Evolutionary conservation across 148 eudicot species (phyloP), one percentile per base, ranked within the genome.

Genomic region (Euryodendron excelsum): DNA sequence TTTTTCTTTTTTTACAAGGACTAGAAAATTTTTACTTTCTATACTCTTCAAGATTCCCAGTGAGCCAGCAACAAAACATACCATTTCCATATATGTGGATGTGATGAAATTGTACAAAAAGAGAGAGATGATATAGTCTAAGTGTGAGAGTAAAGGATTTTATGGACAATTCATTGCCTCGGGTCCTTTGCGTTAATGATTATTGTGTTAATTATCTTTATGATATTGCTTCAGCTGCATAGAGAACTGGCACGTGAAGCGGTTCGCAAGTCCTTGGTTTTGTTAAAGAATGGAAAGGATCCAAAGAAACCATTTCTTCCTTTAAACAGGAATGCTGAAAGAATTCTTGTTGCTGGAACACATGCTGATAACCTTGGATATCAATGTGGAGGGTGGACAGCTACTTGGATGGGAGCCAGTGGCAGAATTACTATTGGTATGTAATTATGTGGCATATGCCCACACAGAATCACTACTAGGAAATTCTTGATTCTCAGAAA

Each of bases 321-420:
- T 37, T 68, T 94, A 81, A 85, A 89, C 39, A 87, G 78, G 77
- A 83, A 88, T 44, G 93, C 90, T 64, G 86, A 88, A 79, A 89
- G 78, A 80, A 80, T 94, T 72, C 97, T 94, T 66, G 88, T 94
- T 84, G 85, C 93, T 52, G 98, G 97, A 71, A 79, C 89, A 59
- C 98, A 94, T 88, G 98, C 97, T 70, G 93, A 94, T 86, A 80
- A 94, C 84, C 98, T 94, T 84, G 98, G 98, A 80, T 94, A 76
- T 83, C 98, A 94, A 59, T 94, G 98, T 82, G 98, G 97, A 80
- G 98, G 98, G 58, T 94, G 98, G 98, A 94, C 97, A 63, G 60
- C 73, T 69, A 84, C 90, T 53, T 89, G 93, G 92, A 68, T 86
- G 33, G 98, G 98, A 36, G 75, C 30, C 39, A 81, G 95, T 83